Conservation (phyloP, 441 rosid species). For the Adansonia gregorii region DNA sequence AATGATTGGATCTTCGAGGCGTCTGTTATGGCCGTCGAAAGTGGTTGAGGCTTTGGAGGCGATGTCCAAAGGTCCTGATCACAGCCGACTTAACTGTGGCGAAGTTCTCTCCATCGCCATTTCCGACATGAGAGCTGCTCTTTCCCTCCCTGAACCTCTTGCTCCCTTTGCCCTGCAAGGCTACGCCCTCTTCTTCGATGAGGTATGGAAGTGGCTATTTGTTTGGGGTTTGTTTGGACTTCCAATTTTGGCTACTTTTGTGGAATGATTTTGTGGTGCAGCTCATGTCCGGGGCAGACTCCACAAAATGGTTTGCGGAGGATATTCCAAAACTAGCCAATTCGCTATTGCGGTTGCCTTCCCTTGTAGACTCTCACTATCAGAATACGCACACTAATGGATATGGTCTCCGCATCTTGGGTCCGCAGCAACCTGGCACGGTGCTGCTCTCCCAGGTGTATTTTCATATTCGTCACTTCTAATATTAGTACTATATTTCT, state of each 20-base stretch:
- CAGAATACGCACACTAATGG: slow-evolving; percentile 47
- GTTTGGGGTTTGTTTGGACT: neutral
- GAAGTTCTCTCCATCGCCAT: slow-evolving; percentile 58
- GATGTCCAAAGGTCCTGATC: slow-evolving; percentile 60
- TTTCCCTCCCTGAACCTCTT: slow-evolving; percentile 47
- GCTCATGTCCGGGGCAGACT: slow-evolving; percentile 53
- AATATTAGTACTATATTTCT: neutral
- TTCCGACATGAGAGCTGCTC: slow-evolving; percentile 55
- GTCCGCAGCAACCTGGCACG: slow-evolving; percentile 66
- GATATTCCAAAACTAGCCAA: slow-evolving; percentile 65
- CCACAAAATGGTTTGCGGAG: slow-evolving; percentile 68
- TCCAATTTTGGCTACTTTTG: neutral
- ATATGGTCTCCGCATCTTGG: slow-evolving; percentile 63
- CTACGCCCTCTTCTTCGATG: slow-evolving; percentile 75
- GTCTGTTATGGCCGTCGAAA: slow-evolving; percentile 64
- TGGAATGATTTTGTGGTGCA: slow-evolving; percentile 33
- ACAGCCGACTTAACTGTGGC: slow-evolving; percentile 66
- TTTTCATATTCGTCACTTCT: neutral
- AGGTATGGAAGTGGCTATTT: slow-evolving; percentile 42
- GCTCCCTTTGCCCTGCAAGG: slow-evolving; percentile 57
- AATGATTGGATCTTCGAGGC: slow-evolving; percentile 49
- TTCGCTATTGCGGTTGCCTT: slow-evolving; percentile 66
- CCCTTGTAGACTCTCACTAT: slow-evolving; percentile 66
- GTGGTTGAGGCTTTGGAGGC: slow-evolving; percentile 60
- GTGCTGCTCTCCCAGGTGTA: slow-evolving; percentile 83